phyloP scores from a whole-genome alignment of 2,329 filamentous ascomycete genomes.

The Hymenoscyphus infarciens region DNA sequence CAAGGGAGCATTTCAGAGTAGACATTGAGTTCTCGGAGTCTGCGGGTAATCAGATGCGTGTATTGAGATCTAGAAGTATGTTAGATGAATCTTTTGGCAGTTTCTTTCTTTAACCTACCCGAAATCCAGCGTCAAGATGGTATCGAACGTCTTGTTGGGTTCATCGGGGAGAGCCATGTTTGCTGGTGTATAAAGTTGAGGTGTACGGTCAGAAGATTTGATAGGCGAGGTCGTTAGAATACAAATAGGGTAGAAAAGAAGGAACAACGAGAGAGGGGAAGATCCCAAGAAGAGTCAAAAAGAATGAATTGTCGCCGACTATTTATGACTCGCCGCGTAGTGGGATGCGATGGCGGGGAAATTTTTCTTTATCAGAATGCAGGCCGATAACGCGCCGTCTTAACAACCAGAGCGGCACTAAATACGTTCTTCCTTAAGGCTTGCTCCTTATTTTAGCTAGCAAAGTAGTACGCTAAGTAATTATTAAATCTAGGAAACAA shows the following conservation, averaged over 20 bases:
- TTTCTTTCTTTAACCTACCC: constrained; percentile 38
- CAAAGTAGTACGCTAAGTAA: too few relatives aligned
- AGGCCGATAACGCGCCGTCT: not conserved
- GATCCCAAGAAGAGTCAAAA: not conserved
- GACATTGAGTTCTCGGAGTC: constrained; percentile 74
- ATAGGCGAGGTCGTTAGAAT: not conserved
- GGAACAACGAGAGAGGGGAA: not conserved
- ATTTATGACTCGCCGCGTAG: not conserved
- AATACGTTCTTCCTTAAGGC: too few relatives aligned
- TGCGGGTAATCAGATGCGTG: constrained; percentile 60
- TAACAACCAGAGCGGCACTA: too few relatives aligned
- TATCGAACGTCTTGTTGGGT: constrained; percentile 39
- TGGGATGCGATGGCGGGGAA: constrained; percentile 5
- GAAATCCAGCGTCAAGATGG: constrained; percentile 70
- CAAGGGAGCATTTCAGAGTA: constrained; percentile 88
- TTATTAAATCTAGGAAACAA: too few relatives aligned
- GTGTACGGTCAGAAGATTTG: not conserved
- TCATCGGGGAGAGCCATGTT: constrained; percentile 26
- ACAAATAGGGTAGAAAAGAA: not conserved
- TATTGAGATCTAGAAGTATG: constrained; percentile 52
- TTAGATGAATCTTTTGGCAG: not conserved
- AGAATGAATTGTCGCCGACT: not conserved
- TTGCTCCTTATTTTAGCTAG: too few relatives aligned
- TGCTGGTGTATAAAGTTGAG: not conserved
- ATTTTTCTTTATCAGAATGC: constrained; percentile 1